Base-by-base conservation (phyloP, 2,329 filamentous ascomycete species). In the Epichloe gansuensis region DNA sequence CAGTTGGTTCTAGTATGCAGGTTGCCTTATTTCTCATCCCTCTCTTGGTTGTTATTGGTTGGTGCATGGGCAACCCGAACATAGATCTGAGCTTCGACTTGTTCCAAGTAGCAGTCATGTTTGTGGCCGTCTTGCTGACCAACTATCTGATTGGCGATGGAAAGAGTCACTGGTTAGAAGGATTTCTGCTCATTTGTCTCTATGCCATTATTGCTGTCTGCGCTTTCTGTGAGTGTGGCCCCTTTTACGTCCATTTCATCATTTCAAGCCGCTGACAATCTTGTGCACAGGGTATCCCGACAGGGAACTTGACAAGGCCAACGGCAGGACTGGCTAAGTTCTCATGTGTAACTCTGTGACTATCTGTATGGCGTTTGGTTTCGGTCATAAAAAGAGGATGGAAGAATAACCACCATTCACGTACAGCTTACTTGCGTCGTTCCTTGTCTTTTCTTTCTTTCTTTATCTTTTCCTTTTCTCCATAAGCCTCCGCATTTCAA, bases 81-180 rank as follows among this genome's bases (percentile, higher is more conserved):
- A 91, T 91, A 87, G 87, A 82, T 21, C 76, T 95, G 5, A 84
- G 84, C 65, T 93, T 95, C 64, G 88, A 94, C 63, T 82, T 82
- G 1, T 96, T 96, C 73, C 88, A 95, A 69, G 83, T 95, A 13
- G 85, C 89, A 23, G 84, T 86, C 41, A 71, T 95, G 41, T 94
- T 95, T 59, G 86, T 93, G 12, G 82, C 87, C 2, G 87, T 88
- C 0, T 79, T 95, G 42, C 75, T 95, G 36, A 86, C 90, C 53
- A 95, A 94, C 64, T 95, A 94, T 64, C 69, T 95, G 43, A 88
- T 94, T 47, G 76, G 84, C 21, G 88, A 94, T 60, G 89, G 88
- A 34, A 81, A 88, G 64, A 89, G 84, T 56, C 88, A 91, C 60
- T 93, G 87, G 71, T 75, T 91, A 0, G 87, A 93, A 66, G 87